Conservation (phyloP, 2,329 filamentous ascomycete genomes). For the Fusarium burgessii region DNA sequence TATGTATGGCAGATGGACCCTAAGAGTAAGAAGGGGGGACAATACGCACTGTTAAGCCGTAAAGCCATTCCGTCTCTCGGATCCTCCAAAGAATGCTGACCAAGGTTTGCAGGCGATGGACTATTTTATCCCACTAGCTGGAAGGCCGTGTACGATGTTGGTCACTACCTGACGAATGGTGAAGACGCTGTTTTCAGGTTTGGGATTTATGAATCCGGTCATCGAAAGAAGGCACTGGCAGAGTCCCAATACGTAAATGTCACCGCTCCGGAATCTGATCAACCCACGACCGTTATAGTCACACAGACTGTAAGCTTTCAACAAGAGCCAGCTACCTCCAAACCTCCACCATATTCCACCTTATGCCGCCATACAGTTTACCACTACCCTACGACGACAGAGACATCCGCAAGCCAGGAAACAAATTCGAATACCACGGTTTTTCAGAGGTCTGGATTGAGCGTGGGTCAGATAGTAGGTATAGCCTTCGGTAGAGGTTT, state of each 20-base stretch:
- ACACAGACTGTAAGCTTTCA: no score
- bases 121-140: accelerated
- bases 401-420: accelerated
- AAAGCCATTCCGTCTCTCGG: not conserved
- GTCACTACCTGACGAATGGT: not conserved
- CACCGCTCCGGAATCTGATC: not conserved
- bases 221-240: no score
- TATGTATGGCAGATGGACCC: not conserved
- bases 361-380: not conserved
- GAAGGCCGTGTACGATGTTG: not conserved
- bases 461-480: not conserved
- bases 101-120: not conserved
- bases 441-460: not conserved
- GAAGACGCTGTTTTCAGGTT: not conserved
- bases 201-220: no score
- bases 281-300: not conserved
- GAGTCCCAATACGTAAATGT: not conserved
- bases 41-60: accelerated
- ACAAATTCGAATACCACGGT: accelerated
- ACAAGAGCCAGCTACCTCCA: not conserved
- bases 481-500: not conserved
- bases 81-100: not conserved
- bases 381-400: not conserved
- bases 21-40: accelerated
- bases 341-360: no score